phyloP scores from a whole-genome alignment of 2,329 filamentous ascomycete species.

The Bretziella fagacearum region DNA sequence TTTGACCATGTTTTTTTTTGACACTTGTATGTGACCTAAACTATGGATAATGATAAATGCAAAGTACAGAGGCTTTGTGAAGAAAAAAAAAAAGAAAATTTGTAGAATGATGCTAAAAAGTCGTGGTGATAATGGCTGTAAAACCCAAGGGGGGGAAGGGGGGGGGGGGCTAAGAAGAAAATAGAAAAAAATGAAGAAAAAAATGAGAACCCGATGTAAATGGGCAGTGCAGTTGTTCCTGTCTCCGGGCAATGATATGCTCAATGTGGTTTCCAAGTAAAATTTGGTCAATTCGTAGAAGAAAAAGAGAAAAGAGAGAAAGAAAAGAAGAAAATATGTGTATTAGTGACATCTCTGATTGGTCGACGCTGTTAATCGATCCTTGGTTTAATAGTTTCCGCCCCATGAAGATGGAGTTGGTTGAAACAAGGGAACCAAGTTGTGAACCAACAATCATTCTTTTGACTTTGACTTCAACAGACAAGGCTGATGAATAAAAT shows the following conservation, averaged over 20 bases:
- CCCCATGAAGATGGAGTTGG: neutral
- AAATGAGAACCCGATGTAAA: neutral
- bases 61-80: too few relatives aligned
- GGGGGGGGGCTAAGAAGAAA: neutral
- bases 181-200: neutral
- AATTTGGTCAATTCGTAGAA: neutral
- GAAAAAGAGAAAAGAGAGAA: slow-evolving; percentile 1
- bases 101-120: too few relatives aligned
- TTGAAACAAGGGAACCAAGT: neutral
- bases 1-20: too few relatives aligned
- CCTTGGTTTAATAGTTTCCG: neutral
- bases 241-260: neutral
- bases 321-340: too few relatives aligned
- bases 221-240: slow-evolving; percentile 1
- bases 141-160: neutral
- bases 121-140: too few relatives aligned
- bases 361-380: neutral
- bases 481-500: neutral
- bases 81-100: too few relatives aligned
- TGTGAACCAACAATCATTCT: neutral
- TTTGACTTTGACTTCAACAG: neutral
- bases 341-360: neutral
- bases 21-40: too few relatives aligned
- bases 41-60: too few relatives aligned
- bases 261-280: neutral